These are phyloP conservation scores for Chimonanthus salicifolius DNA, from an alignment of 164 flowering plant genomes.

Conservation along the genomic window DNA sequence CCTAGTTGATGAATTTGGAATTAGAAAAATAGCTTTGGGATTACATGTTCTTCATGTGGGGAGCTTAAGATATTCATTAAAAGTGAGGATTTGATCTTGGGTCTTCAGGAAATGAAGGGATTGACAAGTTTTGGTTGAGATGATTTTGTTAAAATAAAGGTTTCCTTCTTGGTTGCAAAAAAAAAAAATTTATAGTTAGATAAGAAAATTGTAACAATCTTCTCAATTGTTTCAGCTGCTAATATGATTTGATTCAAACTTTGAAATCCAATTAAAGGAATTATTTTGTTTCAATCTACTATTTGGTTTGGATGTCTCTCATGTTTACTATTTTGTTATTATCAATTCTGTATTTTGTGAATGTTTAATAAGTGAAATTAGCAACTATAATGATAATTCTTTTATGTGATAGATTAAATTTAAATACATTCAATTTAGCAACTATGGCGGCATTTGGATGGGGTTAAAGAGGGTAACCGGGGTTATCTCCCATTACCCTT, in stretches of 20 bases:
- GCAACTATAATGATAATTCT: too few species aligned
- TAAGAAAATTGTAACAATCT: slow-evolving; percentile 18
- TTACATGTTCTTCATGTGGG: slow-evolving; percentile 78
- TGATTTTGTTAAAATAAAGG: slow-evolving; percentile 10
- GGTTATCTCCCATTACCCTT: too few species aligned
- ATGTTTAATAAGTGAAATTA: too few species aligned
- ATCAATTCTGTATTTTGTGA: too few species aligned
- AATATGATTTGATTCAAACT: slow-evolving; percentile 3
- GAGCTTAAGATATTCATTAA: slow-evolving; percentile 58
- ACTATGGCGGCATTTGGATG: too few species aligned
- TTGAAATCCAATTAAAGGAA: background rate
- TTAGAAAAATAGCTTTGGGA: slow-evolving; percentile 67
- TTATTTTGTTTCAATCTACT: too few species aligned
- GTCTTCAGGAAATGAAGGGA: background rate
- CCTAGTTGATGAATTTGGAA: slow-evolving; percentile 75
- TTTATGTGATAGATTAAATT: too few species aligned
- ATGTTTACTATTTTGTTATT: too few species aligned
- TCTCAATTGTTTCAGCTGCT: slow-evolving; percentile 19
- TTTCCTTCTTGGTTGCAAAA: background rate
- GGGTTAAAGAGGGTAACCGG: too few species aligned
- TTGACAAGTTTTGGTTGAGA: slow-evolving; percentile 1
- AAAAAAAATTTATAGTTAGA: background rate
- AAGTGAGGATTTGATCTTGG: slow-evolving; percentile 40
- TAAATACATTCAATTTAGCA: too few species aligned
- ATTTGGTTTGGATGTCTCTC: too few species aligned